These are phyloP conservation scores for Euphorbia lathyris DNA, from an alignment of 345 rosid species.

Conservation along the genomic window DNA sequence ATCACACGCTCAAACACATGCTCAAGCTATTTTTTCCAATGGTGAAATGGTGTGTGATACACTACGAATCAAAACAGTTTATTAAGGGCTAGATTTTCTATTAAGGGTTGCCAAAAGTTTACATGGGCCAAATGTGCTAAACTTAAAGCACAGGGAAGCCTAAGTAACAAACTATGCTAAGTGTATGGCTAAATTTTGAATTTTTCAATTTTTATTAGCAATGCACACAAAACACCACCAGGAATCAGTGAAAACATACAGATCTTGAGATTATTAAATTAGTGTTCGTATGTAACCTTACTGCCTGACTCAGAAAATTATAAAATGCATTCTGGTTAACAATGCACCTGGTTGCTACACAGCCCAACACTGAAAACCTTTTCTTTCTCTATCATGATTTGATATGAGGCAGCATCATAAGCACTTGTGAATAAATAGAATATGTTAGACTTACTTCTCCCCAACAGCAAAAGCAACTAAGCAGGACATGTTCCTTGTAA, in stretches of 20 bases:
- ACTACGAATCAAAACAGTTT: background rate
- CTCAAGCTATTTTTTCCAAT: background rate
- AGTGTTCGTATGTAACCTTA: background rate
- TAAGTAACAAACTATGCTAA: no score
- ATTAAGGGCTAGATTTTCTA: background rate
- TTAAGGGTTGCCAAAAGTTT: no score
- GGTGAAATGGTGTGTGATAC: background rate
- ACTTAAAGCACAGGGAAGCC: no score
- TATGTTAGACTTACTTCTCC: constrained; percentile 54
- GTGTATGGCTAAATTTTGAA: no score
- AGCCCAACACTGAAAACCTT: background rate
- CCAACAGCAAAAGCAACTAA: constrained; percentile 94
- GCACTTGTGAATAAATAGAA: background rate
- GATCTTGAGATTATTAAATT: background rate
- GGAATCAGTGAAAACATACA: background rate
- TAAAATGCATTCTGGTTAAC: background rate
- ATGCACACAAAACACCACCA: background rate
- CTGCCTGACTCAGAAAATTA: background rate
- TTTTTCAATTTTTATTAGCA: no score
- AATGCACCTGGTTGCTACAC: background rate
- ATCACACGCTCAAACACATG: no score
- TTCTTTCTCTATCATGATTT: background rate
- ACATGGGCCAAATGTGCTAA: no score
- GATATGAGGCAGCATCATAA: background rate
- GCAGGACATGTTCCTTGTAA: constrained; percentile 88